Evolutionary conservation across 257 asterid genomes (phyloP).

Genomic region (Solanum arcanum): DNA sequence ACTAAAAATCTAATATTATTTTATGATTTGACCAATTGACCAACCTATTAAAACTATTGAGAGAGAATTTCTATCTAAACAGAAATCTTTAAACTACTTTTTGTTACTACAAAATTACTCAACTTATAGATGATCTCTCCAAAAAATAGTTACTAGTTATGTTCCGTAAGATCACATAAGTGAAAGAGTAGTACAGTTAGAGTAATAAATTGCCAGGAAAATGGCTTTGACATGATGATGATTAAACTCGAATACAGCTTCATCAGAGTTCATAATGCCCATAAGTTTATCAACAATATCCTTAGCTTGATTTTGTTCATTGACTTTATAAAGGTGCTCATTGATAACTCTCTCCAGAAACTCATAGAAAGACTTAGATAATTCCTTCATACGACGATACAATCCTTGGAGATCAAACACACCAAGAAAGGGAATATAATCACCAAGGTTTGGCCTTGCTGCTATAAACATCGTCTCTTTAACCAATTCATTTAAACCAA

Average conservation of each 20-base stretch:
- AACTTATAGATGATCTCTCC: background rate
- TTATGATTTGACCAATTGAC: too few relatives aligned
- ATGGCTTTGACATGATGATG: background rate
- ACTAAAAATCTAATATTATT: background rate
- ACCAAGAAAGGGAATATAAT: background rate
- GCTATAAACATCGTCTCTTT: background rate
- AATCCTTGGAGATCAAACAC: constrained; percentile 9
- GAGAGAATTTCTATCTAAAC: too few relatives aligned
- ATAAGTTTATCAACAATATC: background rate
- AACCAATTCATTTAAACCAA: background rate
- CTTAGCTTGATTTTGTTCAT: background rate
- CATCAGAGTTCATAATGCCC: background rate
- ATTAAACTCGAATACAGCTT: background rate
- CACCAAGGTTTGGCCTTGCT: background rate
- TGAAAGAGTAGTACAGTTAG: background rate
- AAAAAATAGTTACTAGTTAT: background rate
- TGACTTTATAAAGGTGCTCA: background rate
- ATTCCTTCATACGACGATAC: background rate
- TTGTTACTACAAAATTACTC: background rate
- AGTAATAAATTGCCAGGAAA: background rate
- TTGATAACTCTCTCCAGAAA: constrained; percentile 4
- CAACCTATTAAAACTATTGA: background rate
- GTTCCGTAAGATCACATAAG: background rate
- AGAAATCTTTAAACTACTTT: too few relatives aligned
- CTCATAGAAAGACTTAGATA: constrained; percentile 1